These are phyloP conservation scores for Solanum chiquidenum DNA, from an alignment of 257 asterid species.

Conservation along the genomic window DNA sequence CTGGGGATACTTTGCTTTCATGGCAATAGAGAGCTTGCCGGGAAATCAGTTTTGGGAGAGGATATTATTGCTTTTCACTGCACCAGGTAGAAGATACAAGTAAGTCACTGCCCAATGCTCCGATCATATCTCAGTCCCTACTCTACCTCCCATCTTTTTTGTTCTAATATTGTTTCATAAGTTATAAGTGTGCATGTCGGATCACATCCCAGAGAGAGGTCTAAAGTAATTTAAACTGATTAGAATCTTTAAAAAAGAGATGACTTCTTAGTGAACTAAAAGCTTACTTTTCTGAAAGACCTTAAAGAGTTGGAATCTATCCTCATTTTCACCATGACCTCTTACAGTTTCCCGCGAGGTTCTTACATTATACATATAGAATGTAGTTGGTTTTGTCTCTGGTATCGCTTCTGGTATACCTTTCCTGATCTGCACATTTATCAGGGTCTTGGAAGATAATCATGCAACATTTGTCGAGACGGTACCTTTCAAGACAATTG, in stretches of 20 bases:
- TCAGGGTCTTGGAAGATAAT: slow-evolving; percentile 70
- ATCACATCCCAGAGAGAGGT: not conserved
- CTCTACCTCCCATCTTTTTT: not conserved
- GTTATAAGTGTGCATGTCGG: not conserved
- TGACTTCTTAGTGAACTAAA: not conserved
- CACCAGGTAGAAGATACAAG: slow-evolving; percentile 93
- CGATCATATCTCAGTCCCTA: not conserved
- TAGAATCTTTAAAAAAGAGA: not conserved
- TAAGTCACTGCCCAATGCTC: slow-evolving; percentile 10
- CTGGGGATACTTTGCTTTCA: slow-evolving; percentile 99
- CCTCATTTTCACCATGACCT: not conserved
- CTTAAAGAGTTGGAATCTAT: not conserved
- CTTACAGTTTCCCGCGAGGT: not conserved
- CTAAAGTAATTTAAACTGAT: not conserved
- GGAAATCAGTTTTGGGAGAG: slow-evolving; percentile 99
- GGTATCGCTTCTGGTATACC: not conserved
- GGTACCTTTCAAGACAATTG: slow-evolving; percentile 88
- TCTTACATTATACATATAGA: not conserved
- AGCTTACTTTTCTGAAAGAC: not conserved
- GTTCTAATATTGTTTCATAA: not conserved
- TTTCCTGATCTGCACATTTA: not conserved
- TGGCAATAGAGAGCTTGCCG: slow-evolving; percentile 97
- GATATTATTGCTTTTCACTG: slow-evolving; percentile 73
- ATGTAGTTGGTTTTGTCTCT: not conserved
- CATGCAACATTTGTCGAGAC: slow-evolving; percentile 89